Conservation (phyloP, 2,329 filamentous ascomycete genomes). For the Ophiostoma pallidulum region DNA sequence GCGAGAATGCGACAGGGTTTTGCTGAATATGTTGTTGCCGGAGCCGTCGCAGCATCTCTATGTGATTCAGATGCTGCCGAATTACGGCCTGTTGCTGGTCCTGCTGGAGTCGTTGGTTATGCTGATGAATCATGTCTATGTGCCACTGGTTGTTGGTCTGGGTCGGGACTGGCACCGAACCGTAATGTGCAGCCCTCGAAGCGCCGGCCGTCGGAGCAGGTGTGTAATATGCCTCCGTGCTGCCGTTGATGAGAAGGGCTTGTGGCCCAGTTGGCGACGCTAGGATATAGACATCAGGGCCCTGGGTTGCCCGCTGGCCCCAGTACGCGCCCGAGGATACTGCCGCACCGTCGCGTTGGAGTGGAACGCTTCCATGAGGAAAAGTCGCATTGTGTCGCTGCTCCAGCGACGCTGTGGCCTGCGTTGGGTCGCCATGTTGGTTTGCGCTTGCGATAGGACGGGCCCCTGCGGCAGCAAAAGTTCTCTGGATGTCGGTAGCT, state of each 20-base stretch:
- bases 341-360: constrained; percentile 12
- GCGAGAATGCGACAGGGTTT: constrained; percentile 6
- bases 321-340: constrained; percentile 15
- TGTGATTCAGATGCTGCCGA: constrained; percentile 1
- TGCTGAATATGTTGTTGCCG: constrained; percentile 19
- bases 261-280: constrained; percentile 51
- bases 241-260: constrained; percentile 45
- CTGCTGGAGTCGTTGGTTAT: constrained; percentile 5
- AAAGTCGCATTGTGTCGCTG: too few species aligned
- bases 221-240: constrained; percentile 41
- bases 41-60: constrained; percentile 3
- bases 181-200: not conserved
- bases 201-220: not conserved
- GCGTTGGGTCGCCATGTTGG: not conserved
- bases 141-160: not conserved
- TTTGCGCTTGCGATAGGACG: not conserved
- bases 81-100: constrained; percentile 2
- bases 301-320: constrained; percentile 19
- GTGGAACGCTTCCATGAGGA: not conserved
- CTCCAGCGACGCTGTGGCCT: not conserved
- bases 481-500: not conserved
- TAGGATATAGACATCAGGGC: constrained; percentile 49
- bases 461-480: not conserved
- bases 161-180: not conserved
- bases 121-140: constrained; percentile 1